A percentile compares a stretch with the other conserved stretches of the same genome.
phyloP scores from a whole-genome alignment of 805 yeast genomes.

The Wickerhamiella dianesei region DNA sequence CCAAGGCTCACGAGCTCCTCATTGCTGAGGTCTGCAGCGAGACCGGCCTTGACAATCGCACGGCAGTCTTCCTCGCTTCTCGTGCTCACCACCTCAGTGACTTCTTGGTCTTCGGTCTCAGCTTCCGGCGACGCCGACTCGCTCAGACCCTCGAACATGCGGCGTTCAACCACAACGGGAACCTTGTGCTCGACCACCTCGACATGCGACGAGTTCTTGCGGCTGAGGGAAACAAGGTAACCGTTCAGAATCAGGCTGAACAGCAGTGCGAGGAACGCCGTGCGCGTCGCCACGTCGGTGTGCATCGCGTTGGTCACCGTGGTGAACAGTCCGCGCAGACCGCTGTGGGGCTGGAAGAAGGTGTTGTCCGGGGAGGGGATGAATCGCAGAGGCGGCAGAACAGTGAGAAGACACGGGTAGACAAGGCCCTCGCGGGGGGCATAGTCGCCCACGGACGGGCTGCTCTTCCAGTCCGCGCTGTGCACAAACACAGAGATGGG shows the following conservation, averaged over 20 bases:
- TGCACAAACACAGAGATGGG: slow-evolving; percentile 24
- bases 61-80: slow-evolving; percentile 45
- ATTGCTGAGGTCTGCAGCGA: slow-evolving; percentile 49
- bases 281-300: slow-evolving; percentile 18
- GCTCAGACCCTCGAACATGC: slow-evolving; percentile 4
- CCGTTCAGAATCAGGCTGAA: slow-evolving; percentile 69
- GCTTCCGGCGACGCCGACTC: slow-evolving; percentile 14
- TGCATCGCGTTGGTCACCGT: slow-evolving; percentile 5
- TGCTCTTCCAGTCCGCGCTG: slow-evolving; percentile 12
- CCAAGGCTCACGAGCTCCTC: slow-evolving; percentile 65
- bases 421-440: slow-evolving; percentile 8
- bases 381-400: slow-evolving; percentile 29
- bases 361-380: slow-evolving; percentile 13
- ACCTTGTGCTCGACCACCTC: slow-evolving; percentile 24
- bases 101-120: background rate
- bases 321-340: background rate
- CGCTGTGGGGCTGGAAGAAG: slow-evolving; percentile 8
- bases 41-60: slow-evolving; percentile 54
- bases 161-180: slow-evolving; percentile 21
- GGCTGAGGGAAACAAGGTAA: slow-evolving; percentile 60
- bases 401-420: slow-evolving; percentile 23
- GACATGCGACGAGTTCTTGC: slow-evolving; percentile 30
- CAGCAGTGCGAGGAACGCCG: slow-evolving; percentile 56
- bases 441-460: slow-evolving; percentile 9
- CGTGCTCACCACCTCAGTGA: slow-evolving; percentile 2